A percentile compares a stretch with the other conserved stretches of the same genome.
Evolutionary conservation across 2,329 filamentous ascomycete species (phyloP).

Genomic region (Lasiodiplodia citricola): DNA sequence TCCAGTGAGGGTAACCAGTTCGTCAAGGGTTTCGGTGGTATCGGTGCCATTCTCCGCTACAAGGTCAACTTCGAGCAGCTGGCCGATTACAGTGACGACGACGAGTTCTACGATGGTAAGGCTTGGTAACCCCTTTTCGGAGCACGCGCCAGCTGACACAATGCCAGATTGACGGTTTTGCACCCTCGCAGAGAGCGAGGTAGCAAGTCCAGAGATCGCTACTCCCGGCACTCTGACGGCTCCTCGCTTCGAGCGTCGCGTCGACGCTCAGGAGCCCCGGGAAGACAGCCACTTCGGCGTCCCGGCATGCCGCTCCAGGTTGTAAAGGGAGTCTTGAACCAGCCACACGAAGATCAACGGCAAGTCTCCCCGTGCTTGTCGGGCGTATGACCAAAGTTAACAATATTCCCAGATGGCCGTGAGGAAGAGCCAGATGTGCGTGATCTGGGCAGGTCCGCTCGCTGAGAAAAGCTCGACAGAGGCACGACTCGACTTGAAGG

Average conservation of each 20-base stretch:
- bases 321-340: constrained; percentile 40
- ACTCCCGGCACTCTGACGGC: constrained; percentile 60
- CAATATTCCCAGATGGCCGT: constrained; percentile 6
- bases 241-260: constrained; percentile 52
- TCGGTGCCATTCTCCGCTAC: constrained; percentile 96
- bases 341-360: constrained; percentile 26
- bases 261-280: constrained; percentile 41
- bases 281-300: constrained; percentile 34
- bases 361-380: constrained; percentile 4
- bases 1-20: constrained; percentile 99
- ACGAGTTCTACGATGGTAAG: constrained; percentile 81
- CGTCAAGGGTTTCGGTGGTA: constrained; percentile 98
- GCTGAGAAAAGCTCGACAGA: constrained; percentile 19
- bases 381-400: neutral
- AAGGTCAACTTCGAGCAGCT: constrained; percentile 99
- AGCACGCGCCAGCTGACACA: constrained; percentile 8
- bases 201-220: constrained; percentile 68
- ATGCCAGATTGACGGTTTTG: constrained; percentile 84
- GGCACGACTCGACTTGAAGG: constrained; percentile 21
- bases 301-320: constrained; percentile 45
- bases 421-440: constrained; percentile 26
- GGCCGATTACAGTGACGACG: constrained; percentile 79
- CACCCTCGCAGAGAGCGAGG: constrained; percentile 88
- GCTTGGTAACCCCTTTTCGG: neutral
- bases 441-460: constrained; percentile 25